Conservation (phyloP, 2,329 filamentous ascomycete genomes). For the Fusarium scirpi region DNA sequence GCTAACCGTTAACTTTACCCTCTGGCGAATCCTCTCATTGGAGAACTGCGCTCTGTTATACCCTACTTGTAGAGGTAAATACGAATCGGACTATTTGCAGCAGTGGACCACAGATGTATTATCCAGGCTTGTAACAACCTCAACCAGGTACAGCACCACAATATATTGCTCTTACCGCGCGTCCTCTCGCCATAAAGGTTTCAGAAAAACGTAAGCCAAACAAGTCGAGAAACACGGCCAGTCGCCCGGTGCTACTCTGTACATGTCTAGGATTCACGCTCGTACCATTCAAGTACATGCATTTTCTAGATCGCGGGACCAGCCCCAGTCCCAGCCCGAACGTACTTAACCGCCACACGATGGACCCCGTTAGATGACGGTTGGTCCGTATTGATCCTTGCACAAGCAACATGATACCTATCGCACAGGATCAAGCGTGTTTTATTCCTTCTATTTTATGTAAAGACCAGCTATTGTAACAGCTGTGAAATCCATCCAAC, state of each 20-base stretch:
- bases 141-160: neutral
- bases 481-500: neutral
- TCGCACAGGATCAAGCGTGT: neutral
- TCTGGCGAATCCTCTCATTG: conserved; percentile 38
- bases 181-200: conserved; percentile 12
- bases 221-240: conserved; percentile 22
- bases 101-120: conserved; percentile 6
- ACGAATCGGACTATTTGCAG: conserved; percentile 20
- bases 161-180: neutral
- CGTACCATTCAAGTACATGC: conserved; percentile 23
- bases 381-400: conserved; percentile 34
- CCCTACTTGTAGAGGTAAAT: conserved; percentile 34
- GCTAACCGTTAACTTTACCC: conserved; percentile 21
- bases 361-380: conserved; percentile 40
- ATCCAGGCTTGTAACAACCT: conserved; percentile 1
- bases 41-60: conserved; percentile 16
- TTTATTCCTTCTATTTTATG: neutral
- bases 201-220: conserved; percentile 10
- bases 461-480: conserved; percentile 7
- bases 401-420: conserved; percentile 6
- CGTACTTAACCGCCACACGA: conserved; percentile 41
- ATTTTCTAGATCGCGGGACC: conserved; percentile 23
- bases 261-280: conserved; percentile 3
- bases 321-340: conserved; percentile 20
- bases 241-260: conserved; percentile 16